Evolutionary conservation across 768 basidiomycete genomes (phyloP).

Genomic region (Boletellus ananas): DNA sequence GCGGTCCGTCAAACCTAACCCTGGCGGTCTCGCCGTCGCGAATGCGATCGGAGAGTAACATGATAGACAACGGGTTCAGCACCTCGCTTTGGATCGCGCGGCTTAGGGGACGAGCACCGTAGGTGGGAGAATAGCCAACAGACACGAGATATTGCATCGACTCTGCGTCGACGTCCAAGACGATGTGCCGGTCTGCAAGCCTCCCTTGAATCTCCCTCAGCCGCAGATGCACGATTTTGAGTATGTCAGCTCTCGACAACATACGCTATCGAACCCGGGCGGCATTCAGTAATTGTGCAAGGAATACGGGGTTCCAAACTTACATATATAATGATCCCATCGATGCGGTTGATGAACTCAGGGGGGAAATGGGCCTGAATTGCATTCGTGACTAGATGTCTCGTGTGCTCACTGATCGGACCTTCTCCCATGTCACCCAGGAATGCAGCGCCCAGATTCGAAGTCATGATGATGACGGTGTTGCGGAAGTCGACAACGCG

Average conservation of each 20-base stretch:
- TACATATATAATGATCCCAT: constrained; percentile 75
- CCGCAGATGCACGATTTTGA: constrained; percentile 86
- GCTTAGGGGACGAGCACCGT: constrained; percentile 91
- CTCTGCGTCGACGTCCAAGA: constrained; percentile 67
- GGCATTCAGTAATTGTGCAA: constrained; percentile 20
- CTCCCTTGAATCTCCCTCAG: constrained; percentile 82
- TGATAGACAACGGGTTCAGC: constrained; percentile 83
- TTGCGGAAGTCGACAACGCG: constrained; percentile 84
- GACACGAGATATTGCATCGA: constrained; percentile 75
- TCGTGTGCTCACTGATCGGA: constrained; percentile 56
- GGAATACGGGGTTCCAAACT: constrained; percentile 15
- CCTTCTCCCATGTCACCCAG: constrained; percentile 75
- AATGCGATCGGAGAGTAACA: constrained; percentile 80
- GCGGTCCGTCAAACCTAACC: constrained; percentile 76
- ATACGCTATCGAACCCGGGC: constrained; percentile 53
- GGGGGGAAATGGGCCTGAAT: constrained; percentile 87
- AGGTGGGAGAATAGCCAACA: constrained; percentile 73
- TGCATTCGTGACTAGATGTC: constrained; percentile 67
- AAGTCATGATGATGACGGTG: constrained; percentile 93
- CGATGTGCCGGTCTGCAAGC: constrained; percentile 76
- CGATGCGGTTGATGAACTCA: constrained; percentile 89
- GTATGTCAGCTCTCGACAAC: constrained; percentile 70
- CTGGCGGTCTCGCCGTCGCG: constrained; percentile 75
- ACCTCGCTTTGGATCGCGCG: constrained; percentile 90
- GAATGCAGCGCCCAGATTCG: constrained; percentile 80